phyloP scores from a whole-genome alignment of 75 land plant genomes.

The Pinus taeda region DNA sequence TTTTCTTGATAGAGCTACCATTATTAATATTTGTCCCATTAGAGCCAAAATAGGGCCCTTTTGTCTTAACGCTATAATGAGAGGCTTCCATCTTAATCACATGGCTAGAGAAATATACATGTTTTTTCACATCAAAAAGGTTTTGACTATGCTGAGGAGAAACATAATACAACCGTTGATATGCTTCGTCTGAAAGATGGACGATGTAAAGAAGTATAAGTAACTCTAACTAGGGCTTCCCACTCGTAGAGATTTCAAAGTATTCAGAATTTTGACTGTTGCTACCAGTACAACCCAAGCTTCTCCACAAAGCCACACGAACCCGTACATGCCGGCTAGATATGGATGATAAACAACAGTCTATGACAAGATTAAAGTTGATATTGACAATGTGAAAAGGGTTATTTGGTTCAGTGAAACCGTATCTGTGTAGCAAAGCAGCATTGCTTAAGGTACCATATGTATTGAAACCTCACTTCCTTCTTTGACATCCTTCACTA shows the following conservation, averaged over 20 bases:
- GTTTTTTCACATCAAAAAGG: slow-evolving; percentile 5
- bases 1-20: background rate
- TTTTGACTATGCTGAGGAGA: slow-evolving; percentile 10
- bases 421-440: no score
- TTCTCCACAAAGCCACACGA: slow-evolving; percentile 71
- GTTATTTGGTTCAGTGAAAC: no score
- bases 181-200: slow-evolving; percentile 43
- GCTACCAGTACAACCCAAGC: slow-evolving; percentile 56
- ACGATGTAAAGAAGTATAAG: slow-evolving; percentile 66
- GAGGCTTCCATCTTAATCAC: background rate
- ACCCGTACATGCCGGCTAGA: slow-evolving; percentile 48
- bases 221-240: slow-evolving; percentile 79
- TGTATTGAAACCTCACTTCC: no score
- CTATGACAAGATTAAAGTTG: no score
- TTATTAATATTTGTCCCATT: background rate
- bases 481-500: no score
- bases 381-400: no score
- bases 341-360: slow-evolving; percentile 42
- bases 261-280: slow-evolving; percentile 68
- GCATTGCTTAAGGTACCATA: no score
- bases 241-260: slow-evolving; percentile 71
- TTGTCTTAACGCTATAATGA: slow-evolving; percentile 5
- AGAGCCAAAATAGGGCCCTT: background rate
- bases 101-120: slow-evolving; percentile 7
- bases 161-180: slow-evolving; percentile 22